Percentiles rank a stretch among this genome's conserved stretches.
phyloP scores from a whole-genome alignment of 2,329 filamentous ascomycete genomes.

The Lachnellula subtilissima region DNA sequence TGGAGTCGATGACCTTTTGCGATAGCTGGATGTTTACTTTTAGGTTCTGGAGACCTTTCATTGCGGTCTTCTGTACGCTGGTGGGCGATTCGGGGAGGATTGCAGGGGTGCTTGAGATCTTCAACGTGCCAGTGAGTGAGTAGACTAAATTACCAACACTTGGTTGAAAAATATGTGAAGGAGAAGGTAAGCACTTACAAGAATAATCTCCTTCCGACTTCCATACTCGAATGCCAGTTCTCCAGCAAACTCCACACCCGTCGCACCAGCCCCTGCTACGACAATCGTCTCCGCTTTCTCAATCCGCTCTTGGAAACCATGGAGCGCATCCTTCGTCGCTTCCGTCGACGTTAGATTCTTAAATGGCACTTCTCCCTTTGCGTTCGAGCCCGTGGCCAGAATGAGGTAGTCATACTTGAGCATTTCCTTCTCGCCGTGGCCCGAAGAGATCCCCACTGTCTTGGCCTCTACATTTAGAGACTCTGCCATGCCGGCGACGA shows the following conservation, averaged over 20 bases:
- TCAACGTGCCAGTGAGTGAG: not conserved
- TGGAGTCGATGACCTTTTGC: slow-evolving; percentile 38
- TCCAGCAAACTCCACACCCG: slow-evolving; percentile 30
- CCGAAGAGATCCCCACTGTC: slow-evolving; percentile 38
- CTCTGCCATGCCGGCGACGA: slow-evolving; percentile 45
- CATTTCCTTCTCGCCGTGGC: slow-evolving; percentile 28
- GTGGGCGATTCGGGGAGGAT: slow-evolving; percentile 21
- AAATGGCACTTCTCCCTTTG: slow-evolving; percentile 43
- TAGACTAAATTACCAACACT: too few relatives aligned
- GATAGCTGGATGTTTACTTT: slow-evolving; percentile 45
- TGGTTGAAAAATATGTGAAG: not conserved
- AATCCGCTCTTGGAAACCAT: slow-evolving; percentile 22
- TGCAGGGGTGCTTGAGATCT: slow-evolving; percentile 31
- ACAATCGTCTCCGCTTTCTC: slow-evolving; percentile 28
- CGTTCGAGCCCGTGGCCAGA: slow-evolving; percentile 49
- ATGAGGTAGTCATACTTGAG: slow-evolving; percentile 47
- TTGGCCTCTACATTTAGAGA: slow-evolving; percentile 39
- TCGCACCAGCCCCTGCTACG: slow-evolving; percentile 32
- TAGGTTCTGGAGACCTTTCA: slow-evolving; percentile 44
- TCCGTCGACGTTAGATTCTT: slow-evolving; percentile 42
- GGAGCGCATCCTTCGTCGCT: slow-evolving; percentile 15
- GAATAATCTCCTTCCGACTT: slow-evolving; percentile 25
- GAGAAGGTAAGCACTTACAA: slow-evolving; percentile 10
- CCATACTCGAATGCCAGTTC: slow-evolving; percentile 27
- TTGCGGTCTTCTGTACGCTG: slow-evolving; percentile 25